Evolutionary conservation across 768 basidiomycete species (phyloP), one percentile per base, ranked within the genome.

Genomic region (Tricholoma flavovirens): DNA sequence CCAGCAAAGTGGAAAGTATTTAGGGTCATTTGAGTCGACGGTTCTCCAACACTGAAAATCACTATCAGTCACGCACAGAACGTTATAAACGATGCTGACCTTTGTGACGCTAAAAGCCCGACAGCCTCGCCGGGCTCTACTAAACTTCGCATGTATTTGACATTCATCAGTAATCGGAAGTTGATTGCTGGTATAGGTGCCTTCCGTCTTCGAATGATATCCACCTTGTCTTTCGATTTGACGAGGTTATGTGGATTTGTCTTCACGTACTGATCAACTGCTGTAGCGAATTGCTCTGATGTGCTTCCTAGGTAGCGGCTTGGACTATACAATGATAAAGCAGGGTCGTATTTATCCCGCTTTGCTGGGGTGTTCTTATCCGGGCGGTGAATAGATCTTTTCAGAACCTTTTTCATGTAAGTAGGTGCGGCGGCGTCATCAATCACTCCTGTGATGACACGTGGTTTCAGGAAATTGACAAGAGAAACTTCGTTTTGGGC

Each of bases 1-100:
- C 93, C 96, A 62, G 97, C 97, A 66, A 99, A 95, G 76, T 99
- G 97, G 83, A 99, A 99, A 11, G 97, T 99, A 69, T 99, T 99
- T 60, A 99, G 75, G 8, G 97, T 99, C 97, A 99, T 99, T 69
- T 99, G 97, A 0, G 97, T 99, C 14, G 97, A 99, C 4, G 97
- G 97, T 70, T 99, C 97, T 51, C 97, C 97, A 42, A 99, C 84
- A 73, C 97, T 98, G 57, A 7, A 51, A n/a, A 52, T 53, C 9
- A 45, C 43, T 29, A 46, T n/a, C 32, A 60, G 54, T 14, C 53
- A 2, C 4, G 24, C n/a, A 5, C 21, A 15, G 38, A 43, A 9
- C 9, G n/a, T 11, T 14, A 21, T 30, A 7, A 7, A 19, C 15
- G 38, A 19, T 50, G 11, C 7, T 30, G 24, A 75, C 96, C 95